phyloP scores from a whole-genome alignment of 2,329 filamentous ascomycete species.

The Dichotomopilus funicola region DNA sequence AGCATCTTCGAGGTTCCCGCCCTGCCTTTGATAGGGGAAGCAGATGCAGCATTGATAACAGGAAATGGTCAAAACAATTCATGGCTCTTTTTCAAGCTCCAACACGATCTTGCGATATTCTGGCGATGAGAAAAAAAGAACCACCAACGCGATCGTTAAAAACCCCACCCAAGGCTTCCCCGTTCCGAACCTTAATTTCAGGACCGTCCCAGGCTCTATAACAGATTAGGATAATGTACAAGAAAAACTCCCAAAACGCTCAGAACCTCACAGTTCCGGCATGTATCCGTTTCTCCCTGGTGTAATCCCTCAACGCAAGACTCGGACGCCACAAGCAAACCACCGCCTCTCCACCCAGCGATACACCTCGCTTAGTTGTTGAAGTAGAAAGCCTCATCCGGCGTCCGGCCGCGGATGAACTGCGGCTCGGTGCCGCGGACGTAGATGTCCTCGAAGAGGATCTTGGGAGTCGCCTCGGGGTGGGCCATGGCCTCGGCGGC shows the following conservation, averaged over 20 bases:
- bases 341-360: too few relatives aligned
- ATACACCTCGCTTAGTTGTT: constrained; percentile 26
- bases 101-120: too few relatives aligned
- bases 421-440: constrained; percentile 79
- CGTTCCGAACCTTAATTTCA: constrained; percentile 12
- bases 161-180: constrained; percentile 4
- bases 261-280: constrained; percentile 8
- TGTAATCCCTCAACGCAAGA: constrained; percentile 1
- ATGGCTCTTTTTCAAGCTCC: too few relatives aligned
- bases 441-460: constrained; percentile 96
- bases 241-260: constrained; percentile 11
- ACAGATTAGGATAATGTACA: constrained; percentile 22
- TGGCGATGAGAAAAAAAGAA: too few relatives aligned
- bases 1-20: too few relatives aligned
- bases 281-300: constrained; percentile 4
- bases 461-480: constrained; percentile 72
- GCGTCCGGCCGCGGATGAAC: constrained; percentile 79
- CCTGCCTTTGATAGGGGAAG: too few relatives aligned
- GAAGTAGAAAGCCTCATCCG: constrained; percentile 95
- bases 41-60: too few relatives aligned
- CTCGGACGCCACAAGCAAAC: not conserved
- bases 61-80: too few relatives aligned
- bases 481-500: constrained; percentile 79
- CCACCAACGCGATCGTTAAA: not conserved
- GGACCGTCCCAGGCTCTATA: constrained; percentile 14